Percentiles rank a stretch among this genome's conserved stretches.
Conservation (phyloP, 2,329 filamentous ascomycete species). For the Alternaria tenuissima region DNA sequence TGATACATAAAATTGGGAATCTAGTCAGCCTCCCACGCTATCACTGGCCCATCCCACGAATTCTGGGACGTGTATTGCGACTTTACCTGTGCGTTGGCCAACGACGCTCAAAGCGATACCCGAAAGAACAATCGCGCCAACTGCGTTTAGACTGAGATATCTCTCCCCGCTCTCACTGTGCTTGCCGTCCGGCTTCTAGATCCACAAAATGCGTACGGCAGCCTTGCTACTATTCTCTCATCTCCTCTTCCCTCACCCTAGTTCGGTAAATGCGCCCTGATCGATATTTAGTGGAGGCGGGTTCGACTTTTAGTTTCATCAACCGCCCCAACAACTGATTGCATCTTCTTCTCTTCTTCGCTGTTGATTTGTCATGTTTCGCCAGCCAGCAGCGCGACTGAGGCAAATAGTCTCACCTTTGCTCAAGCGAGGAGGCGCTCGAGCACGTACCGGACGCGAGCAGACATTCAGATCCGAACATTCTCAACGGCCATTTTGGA, state of each 20-base stretch:
- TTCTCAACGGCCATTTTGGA: conserved; percentile 54
- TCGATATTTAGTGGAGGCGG: conserved; percentile 35
- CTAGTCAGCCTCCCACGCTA: conserved; percentile 41
- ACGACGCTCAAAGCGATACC: conserved; percentile 35
- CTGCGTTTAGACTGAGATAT: conserved; percentile 49
- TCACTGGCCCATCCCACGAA: conserved; percentile 33
- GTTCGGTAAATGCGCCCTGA: conserved; percentile 28
- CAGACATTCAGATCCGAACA: conserved; percentile 27
- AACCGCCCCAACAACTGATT: conserved; percentile 24
- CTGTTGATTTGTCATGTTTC: conserved; percentile 41
- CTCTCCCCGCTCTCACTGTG: conserved; percentile 41
- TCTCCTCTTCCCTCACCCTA: conserved; percentile 28
- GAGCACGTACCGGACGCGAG: conserved; percentile 38
- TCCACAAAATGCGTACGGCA: conserved; percentile 40
- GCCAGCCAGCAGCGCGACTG: conserved; percentile 37
- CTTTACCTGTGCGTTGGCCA: conserved; percentile 46
- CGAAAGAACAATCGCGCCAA: conserved; percentile 40
- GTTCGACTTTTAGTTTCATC: conserved; percentile 24
- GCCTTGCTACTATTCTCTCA: conserved; percentile 26
- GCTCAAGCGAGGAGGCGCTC: conserved; percentile 38
- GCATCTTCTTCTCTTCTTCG: conserved; percentile 16
- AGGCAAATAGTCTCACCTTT: conserved; percentile 40
- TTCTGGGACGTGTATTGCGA: conserved; percentile 31
- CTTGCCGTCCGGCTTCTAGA: conserved; percentile 32
- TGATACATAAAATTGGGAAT: conserved; percentile 28